A percentile compares a stretch with the other conserved stretches of the same genome.
These are phyloP conservation scores for Picochlorum sp. DNA, from an alignment of 139 green algal genomes.

Conservation along the genomic window DNA sequence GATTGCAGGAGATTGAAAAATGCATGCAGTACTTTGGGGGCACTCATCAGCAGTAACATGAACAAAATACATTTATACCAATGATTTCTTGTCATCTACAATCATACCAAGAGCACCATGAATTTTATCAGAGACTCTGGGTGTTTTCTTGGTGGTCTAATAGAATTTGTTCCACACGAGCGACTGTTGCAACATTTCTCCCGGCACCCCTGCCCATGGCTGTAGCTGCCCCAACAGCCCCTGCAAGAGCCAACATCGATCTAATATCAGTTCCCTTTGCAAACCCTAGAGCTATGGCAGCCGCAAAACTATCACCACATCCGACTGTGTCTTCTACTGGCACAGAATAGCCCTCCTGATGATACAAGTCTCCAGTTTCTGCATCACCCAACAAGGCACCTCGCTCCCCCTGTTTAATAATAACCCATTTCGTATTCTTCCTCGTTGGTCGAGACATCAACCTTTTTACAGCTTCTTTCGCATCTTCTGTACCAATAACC, in stretches of 20 bases:
- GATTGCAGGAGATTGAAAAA: too few species aligned
- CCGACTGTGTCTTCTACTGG: slow-evolving; percentile 89
- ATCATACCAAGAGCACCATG: neutral
- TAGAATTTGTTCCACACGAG: slow-evolving; percentile 3
- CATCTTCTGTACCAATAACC: slow-evolving; percentile 60
- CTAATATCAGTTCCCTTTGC: slow-evolving; percentile 28
- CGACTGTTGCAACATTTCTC: slow-evolving; percentile 68
- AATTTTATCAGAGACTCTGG: neutral
- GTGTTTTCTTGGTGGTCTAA: neutral
- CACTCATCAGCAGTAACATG: too few species aligned
- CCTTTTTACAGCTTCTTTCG: slow-evolving; percentile 38
- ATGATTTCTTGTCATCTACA: neutral
- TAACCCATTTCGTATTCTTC: slow-evolving; percentile 53
- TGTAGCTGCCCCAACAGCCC: slow-evolving; percentile 86
- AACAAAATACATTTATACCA: too few species aligned
- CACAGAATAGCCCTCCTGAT: slow-evolving; percentile 46
- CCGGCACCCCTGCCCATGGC: slow-evolving; percentile 76
- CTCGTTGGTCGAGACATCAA: slow-evolving; percentile 45
- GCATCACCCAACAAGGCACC: slow-evolving; percentile 57
- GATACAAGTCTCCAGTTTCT: slow-evolving; percentile 5
- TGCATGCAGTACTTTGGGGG: too few species aligned
- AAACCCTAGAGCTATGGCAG: slow-evolving; percentile 81
- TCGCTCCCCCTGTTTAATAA: slow-evolving; percentile 71
- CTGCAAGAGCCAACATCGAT: slow-evolving; percentile 76
- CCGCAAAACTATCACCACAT: slow-evolving; percentile 91